Evolutionary conservation across 2,329 filamentous ascomycete genomes (phyloP), one percentile per base, ranked within the genome.

Genomic region (Echinosphaeria canescens): DNA sequence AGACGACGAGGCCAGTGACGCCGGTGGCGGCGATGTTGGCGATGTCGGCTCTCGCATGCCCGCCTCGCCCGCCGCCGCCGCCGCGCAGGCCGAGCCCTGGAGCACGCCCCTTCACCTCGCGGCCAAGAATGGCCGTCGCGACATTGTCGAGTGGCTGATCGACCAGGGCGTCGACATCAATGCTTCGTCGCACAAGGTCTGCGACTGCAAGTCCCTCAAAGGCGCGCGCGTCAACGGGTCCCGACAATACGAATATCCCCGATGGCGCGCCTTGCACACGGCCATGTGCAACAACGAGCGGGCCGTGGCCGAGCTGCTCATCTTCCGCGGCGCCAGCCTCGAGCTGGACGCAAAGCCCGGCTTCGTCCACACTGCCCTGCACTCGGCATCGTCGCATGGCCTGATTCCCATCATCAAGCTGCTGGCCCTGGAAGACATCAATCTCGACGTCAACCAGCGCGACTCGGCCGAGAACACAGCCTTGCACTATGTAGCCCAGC

Each of bases 131-230:
- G 36, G 35, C 23, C 36, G 36, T 22, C 32, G 29, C 7, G 35
- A 40, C 4, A 30, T 32, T 13, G 36, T 36, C 12, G 29, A 32
- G 10, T 38, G 36, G 34, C 27, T 40, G 15, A 27, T 40, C 10
- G 47, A 48, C 23, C 51, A 57, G 17, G 54, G 53, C 6, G 61
- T 59, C 5, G 49, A 63, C 33, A 53, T 60, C 11, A 61, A 65
- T 31, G 39, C 55, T 13, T 29, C 29, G 2, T 35, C 33, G 5
- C 34, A 30, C 24, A 27, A 29, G 4, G 30, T 36, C 10, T 37
- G 36, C 33, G 34, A 34, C 2, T 38, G 32, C 27, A 34, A 34
- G 26, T 30, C 33, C 10, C 27, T 35, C 19, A 38, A 36, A 22
- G 25, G 26, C 6, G 30, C 29, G 2, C 15, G 33, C 6, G 31